A percentile compares a stretch with the other conserved stretches of the same genome.
These are phyloP conservation scores for Turnera subulata DNA, from an alignment of 345 rosid genomes.

Conservation along the genomic window DNA sequence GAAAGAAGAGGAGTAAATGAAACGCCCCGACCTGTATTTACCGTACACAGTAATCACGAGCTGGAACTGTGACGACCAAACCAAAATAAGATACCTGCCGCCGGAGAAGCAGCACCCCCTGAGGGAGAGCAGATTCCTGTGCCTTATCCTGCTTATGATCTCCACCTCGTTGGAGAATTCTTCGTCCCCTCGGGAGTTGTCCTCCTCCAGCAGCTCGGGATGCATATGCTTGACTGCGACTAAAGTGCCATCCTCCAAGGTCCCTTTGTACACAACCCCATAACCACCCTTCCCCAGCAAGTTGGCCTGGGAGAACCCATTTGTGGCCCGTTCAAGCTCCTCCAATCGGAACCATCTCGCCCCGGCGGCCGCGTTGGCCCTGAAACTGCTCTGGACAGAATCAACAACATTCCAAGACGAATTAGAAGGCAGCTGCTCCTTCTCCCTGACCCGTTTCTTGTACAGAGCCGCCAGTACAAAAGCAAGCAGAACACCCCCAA, in stretches of 20 bases:
- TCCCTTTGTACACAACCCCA: neutral
- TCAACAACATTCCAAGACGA: no score
- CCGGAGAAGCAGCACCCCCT: neutral
- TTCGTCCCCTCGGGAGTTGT: neutral
- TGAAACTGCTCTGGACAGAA: no score
- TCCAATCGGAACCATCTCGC: neutral
- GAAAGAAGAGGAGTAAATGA: neutral
- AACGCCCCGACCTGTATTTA: neutral
- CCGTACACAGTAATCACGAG: no score
- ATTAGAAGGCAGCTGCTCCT: no score
- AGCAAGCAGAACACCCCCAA: conserved; percentile 38
- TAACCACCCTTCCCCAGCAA: neutral
- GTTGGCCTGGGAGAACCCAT: neutral
- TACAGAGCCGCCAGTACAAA: conserved; percentile 20
- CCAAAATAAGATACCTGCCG: neutral
- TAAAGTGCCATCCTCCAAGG: neutral
- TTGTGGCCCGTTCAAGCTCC: neutral
- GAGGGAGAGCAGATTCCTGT: neutral
- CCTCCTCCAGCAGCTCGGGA: no score
- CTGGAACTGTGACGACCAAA: no score
- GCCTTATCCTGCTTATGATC: neutral
- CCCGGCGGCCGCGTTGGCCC: neutral
- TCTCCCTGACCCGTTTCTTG: conserved; percentile 20
- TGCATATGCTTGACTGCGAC: neutral
- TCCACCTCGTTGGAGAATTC: neutral